These are phyloP conservation scores for Fusarium metavorans DNA, from an alignment of 2,329 filamentous ascomycete genomes.

Conservation along the genomic window DNA sequence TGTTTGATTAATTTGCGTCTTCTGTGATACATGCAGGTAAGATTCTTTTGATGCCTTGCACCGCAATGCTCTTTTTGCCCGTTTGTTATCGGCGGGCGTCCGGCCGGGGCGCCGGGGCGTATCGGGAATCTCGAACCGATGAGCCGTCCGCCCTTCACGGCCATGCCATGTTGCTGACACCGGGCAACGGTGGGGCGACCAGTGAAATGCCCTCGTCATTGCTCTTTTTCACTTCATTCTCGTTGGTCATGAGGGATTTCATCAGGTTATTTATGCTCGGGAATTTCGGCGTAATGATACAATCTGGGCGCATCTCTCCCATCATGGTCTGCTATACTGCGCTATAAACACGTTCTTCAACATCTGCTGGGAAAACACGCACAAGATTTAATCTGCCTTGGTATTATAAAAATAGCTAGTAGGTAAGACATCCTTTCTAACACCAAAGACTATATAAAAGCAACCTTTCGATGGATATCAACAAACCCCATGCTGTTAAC, in stretches of 20 bases:
- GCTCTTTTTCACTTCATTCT: not conserved
- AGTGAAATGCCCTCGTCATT: conserved; percentile 13
- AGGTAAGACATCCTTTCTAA: conserved; percentile 26
- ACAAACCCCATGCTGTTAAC: conserved; percentile 28
- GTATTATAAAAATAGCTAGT: conserved; percentile 33
- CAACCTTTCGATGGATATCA: conserved; percentile 40
- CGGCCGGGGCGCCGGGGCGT: conserved; percentile 1
- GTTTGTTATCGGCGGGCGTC: not conserved
- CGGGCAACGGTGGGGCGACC: conserved; percentile 12
- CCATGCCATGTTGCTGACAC: conserved; percentile 7
- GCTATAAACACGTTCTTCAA: not conserved
- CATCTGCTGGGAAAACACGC: not conserved
- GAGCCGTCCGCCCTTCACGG: conserved; percentile 13
- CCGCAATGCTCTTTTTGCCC: not conserved
- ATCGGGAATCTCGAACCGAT: conserved; percentile 33
- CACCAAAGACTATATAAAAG: conserved; percentile 21
- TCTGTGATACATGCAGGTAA: not conserved
- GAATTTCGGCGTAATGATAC: not conserved
- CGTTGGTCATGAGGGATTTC: conserved; percentile 35
- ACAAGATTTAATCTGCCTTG: conserved; percentile 9
- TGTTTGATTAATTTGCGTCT: not conserved
- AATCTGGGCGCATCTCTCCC: not conserved
- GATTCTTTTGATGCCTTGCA: not conserved
- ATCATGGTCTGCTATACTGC: not conserved
- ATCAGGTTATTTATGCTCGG: conserved; percentile 16